Base-by-base conservation (phyloP, 768 basidiomycete species). In the Russula sp. region DNA sequence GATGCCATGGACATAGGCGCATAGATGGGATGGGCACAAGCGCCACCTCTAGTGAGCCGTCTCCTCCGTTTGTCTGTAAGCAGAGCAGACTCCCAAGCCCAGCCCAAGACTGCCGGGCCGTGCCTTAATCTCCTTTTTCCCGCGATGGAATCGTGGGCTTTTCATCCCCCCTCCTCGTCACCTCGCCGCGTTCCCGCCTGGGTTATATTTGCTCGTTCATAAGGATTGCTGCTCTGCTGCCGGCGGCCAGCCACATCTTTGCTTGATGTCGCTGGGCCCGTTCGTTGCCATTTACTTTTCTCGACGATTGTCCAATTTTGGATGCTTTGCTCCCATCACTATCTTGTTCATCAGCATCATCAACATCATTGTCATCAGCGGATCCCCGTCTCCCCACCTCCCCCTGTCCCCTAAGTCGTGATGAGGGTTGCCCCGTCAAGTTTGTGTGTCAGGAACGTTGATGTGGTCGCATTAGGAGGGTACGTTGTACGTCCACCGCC, bases 1-100 rank as follows among this genome's bases (percentile, higher is more conserved):
- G 65, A 58, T 61, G 66, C 58, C 60, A 72, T 73, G 72, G 71
- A 72, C 58, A 42, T 70, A 3, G 60, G 68, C 52, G 57, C 68
- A 10, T 71, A 58, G 58, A n/a, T n/a, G 50, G 25, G 25, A 29
- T 29, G 25, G 52, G 36, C 14, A 32, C 25, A 50, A 16, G 53
- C 32, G 45, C 38, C 36, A 3, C 25, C 25, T 29, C 25, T 29
- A 29, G 7, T 20, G 20, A 20, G n/a, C n/a, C 48, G 16, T 49
- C 29, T 16, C 48, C 14, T 29, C 51, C 29, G 11, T 6, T 20
- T 20, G 36, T 14, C 1, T 29, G 25, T n/a, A n/a, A n/a, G n/a
- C n/a, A n/a, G 3, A 29, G 25, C 25, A 29, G 25, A 29, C 25
- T 29, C 1, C 25, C 3, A 29, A 47, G 46, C 9, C 20, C 36